Evolutionary conservation across 495 filamentous ascomycete genomes (phyloP).

Genomic region (Daldinia concentrica): DNA sequence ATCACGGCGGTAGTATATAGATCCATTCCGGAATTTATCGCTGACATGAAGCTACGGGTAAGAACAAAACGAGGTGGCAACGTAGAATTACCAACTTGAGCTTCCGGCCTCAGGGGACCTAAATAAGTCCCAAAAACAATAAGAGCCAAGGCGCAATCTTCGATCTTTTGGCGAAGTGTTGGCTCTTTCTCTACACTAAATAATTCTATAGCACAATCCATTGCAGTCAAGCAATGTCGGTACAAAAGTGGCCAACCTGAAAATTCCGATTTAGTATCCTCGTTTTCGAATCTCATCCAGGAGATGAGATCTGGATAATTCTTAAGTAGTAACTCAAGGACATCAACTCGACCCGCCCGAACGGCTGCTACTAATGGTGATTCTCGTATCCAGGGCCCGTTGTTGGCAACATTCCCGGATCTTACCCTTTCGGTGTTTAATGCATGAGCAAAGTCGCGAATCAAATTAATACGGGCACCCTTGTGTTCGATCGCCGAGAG

Average conservation of each 20-base stretch:
- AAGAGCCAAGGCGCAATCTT: constrained; percentile 1
- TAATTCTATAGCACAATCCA: background rate
- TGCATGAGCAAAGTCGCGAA: background rate
- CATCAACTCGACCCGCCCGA: background rate
- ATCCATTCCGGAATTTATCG: constrained; percentile 2
- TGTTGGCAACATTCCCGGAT: background rate
- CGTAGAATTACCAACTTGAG: background rate
- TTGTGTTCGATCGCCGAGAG: background rate
- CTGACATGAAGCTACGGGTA: background rate
- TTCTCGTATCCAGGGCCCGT: background rate
- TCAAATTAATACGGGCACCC: background rate
- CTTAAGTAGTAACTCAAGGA: background rate
- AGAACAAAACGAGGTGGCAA: background rate
- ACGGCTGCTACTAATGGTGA: constrained; percentile 9
- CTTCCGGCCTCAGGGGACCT: background rate
- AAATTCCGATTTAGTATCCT: background rate
- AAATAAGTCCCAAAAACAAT: background rate
- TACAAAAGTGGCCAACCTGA: background rate
- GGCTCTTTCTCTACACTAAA: background rate
- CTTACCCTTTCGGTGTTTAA: background rate
- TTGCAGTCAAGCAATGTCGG: background rate
- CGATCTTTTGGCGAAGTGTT: background rate
- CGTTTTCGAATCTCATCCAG: background rate
- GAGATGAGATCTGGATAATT: background rate
- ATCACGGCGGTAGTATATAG: background rate